phyloP scores from a whole-genome alignment of 345 rosid species.

The Ceriops decandra region DNA sequence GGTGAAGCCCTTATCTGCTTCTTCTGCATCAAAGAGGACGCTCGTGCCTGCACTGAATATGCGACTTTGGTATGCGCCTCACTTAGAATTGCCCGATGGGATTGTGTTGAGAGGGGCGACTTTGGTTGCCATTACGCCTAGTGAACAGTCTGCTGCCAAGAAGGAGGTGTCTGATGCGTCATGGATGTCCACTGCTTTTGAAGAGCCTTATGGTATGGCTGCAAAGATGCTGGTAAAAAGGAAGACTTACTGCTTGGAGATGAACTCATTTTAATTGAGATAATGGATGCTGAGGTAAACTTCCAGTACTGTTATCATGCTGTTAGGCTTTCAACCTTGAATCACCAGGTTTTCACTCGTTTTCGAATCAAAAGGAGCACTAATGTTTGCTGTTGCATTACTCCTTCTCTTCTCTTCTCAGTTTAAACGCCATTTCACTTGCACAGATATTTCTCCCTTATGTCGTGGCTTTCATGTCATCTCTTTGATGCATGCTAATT shows the following conservation, averaged over 20 bases:
- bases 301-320: background rate
- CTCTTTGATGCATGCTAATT: no score
- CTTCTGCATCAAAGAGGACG: slow-evolving; percentile 92
- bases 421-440: no score
- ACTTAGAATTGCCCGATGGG: slow-evolving; percentile 76
- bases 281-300: slow-evolving; percentile 26
- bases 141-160: slow-evolving; percentile 53
- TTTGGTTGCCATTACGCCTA: slow-evolving; percentile 88
- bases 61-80: slow-evolving; percentile 96
- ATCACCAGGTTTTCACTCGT: background rate
- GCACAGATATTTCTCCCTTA: no score
- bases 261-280: slow-evolving; percentile 79
- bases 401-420: no score
- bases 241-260: slow-evolving; percentile 91
- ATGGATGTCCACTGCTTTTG: slow-evolving; percentile 79
- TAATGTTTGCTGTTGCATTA: no score
- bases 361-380: background rate
- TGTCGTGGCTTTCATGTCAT: no score
- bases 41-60: slow-evolving; percentile 86
- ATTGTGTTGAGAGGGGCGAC: slow-evolving; percentile 83
- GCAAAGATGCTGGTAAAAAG: slow-evolving; percentile 88
- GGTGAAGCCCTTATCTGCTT: slow-evolving; percentile 84
- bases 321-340: background rate
- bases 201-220: slow-evolving; percentile 82
- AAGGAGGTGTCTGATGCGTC: slow-evolving; percentile 65